These are phyloP conservation scores for Pyracantha coccinea DNA, from an alignment of 331 rosid species.

Conservation along the genomic window DNA sequence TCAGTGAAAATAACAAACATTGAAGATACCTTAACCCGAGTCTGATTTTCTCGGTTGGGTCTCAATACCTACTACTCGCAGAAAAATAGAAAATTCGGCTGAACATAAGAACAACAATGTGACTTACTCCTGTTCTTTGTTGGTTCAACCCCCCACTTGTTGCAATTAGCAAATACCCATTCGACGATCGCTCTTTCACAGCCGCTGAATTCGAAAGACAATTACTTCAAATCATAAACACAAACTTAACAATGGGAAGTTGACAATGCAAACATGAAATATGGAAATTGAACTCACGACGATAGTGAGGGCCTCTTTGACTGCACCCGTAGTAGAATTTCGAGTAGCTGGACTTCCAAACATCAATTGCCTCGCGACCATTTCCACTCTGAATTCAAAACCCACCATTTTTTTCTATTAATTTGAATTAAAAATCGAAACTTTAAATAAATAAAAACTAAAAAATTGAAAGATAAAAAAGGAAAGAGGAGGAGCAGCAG, in stretches of 20 bases:
- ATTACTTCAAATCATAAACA: background rate
- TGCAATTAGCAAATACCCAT: constrained; percentile 91
- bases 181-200: constrained; percentile 50
- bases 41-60: too few relatives aligned
- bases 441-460: background rate
- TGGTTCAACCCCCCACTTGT: constrained; percentile 97
- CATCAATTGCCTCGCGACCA: constrained; percentile 51
- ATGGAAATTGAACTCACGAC: constrained; percentile 39
- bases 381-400: background rate
- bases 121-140: constrained; percentile 95
- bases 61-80: too few relatives aligned
- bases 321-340: constrained; percentile 66
- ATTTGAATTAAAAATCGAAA: background rate
- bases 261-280: background rate
- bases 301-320: constrained; percentile 50
- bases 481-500: background rate
- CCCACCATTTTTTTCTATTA: background rate
- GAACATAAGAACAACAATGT: background rate
- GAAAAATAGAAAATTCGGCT: too few relatives aligned
- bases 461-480: background rate
- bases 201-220: constrained; percentile 43
- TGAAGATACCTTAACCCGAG: too few relatives aligned
- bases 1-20: background rate
- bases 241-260: background rate
- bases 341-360: constrained; percentile 79